Evolutionary conservation across 148 eudicot species (phyloP).

Genomic region (Spergularia marina): DNA sequence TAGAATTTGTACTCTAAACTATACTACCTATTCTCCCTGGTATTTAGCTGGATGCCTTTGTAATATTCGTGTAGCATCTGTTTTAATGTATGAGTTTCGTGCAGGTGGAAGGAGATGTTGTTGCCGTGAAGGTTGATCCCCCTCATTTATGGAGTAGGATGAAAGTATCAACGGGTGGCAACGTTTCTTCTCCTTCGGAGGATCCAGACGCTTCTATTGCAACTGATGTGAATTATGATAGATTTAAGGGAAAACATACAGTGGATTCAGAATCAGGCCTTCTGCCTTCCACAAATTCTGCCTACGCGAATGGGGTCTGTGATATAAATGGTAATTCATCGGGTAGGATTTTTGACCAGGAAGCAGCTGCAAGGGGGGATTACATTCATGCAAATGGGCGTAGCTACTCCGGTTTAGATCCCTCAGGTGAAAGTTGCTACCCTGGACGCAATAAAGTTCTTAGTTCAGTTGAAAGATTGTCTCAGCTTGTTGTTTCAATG

Average conservation of each 20-base stretch:
- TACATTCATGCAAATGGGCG: slow-evolving; percentile 26
- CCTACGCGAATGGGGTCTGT: slow-evolving; percentile 20
- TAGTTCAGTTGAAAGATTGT: slow-evolving; percentile 49
- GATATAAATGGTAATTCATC: slow-evolving; percentile 18
- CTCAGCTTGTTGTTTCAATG: slow-evolving; percentile 38
- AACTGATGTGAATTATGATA: slow-evolving; percentile 24
- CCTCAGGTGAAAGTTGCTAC: slow-evolving; percentile 26
- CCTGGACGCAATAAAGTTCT: slow-evolving; percentile 28
- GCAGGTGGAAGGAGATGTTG: slow-evolving; percentile 88
- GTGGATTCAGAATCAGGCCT: slow-evolving; percentile 26
- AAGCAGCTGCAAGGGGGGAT: slow-evolving; percentile 24
- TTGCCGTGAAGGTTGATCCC: slow-evolving; percentile 71
- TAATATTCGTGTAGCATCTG: background rate
- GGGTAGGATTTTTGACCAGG: slow-evolving; percentile 25
- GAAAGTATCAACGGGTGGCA: slow-evolving; percentile 60
- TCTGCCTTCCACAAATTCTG: slow-evolving; percentile 7
- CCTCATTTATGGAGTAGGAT: slow-evolving; percentile 68
- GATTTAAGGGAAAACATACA: slow-evolving; percentile 48
- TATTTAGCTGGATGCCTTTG: background rate
- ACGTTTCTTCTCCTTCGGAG: slow-evolving; percentile 29
- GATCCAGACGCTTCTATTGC: slow-evolving; percentile 27
- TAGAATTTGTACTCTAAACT: background rate
- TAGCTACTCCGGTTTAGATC: slow-evolving; percentile 26
- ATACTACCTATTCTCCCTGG: background rate
- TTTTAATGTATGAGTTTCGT: slow-evolving; percentile 14